A percentile compares a stretch with the other conserved stretches of the same genome.
These are phyloP conservation scores for Metschnikowia koreensis DNA, from an alignment of 805 yeast genomes.

Conservation along the genomic window DNA sequence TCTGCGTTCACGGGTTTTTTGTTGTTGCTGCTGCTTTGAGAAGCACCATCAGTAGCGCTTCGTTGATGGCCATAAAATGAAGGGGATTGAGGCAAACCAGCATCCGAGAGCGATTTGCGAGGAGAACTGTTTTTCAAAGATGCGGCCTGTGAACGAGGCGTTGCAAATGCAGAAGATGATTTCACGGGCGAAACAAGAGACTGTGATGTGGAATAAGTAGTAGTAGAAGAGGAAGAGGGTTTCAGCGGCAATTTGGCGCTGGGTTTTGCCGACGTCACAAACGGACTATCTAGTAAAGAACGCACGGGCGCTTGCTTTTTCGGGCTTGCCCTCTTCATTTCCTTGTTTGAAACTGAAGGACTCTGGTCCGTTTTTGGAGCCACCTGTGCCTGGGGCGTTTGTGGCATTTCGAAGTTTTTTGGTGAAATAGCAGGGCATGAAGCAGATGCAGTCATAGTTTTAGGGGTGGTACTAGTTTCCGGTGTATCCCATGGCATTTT, in stretches of 20 bases:
- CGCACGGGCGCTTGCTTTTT: slow-evolving; percentile 8
- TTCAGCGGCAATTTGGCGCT: not conserved
- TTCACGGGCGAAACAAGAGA: slow-evolving; percentile 1
- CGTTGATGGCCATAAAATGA: not conserved
- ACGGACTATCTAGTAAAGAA: slow-evolving; percentile 12
- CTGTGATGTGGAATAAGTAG: too few relatives aligned
- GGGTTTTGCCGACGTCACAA: not conserved
- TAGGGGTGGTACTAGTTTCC: not conserved
- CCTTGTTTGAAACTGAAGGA: too few relatives aligned
- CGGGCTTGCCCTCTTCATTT: not conserved
- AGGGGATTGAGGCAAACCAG: not conserved
- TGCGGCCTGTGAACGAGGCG: slow-evolving; percentile 5
- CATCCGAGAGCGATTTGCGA: slow-evolving; percentile 2
- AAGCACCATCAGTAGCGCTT: not conserved
- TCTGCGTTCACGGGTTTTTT: not conserved
- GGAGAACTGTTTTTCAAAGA: not conserved
- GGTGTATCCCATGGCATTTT: slow-evolving; percentile 1
- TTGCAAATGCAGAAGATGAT: slow-evolving; percentile 9
- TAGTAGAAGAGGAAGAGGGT: not conserved
- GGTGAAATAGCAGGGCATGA: slow-evolving; percentile 9
- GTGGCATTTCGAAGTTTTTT: not conserved
- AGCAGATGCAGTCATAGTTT: slow-evolving; percentile 4
- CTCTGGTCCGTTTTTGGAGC: not conserved
- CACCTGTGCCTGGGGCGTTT: not conserved
- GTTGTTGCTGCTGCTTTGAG: not conserved